These are phyloP conservation scores for Paspalum vaginatum DNA, from an alignment of 176 grass and related monocot species.

Conservation along the genomic window DNA sequence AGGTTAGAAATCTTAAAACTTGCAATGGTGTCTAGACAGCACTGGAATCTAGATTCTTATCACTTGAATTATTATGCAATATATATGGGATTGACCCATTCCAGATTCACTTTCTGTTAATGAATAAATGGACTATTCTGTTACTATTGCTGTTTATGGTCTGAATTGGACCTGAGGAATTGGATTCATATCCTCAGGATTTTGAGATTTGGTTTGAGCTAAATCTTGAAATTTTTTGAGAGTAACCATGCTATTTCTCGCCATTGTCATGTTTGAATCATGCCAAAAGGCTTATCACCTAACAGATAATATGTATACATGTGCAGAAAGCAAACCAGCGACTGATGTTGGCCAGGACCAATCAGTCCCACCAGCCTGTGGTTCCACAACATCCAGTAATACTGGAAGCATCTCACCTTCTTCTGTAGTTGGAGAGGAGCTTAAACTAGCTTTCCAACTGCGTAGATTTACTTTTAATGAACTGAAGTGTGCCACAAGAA, in stretches of 20 bases:
- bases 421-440: slow-evolving; percentile 84
- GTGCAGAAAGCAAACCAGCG: slow-evolving; percentile 69
- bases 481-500: slow-evolving; percentile 93
- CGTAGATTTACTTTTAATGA: slow-evolving; percentile 93
- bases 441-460: slow-evolving; percentile 88
- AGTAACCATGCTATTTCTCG: neutral
- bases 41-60: slow-evolving; percentile 12
- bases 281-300: slow-evolving; percentile 33
- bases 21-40: neutral
- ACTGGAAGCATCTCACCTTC: slow-evolving; percentile 78
- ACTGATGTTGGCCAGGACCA: slow-evolving; percentile 64
- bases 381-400: slow-evolving; percentile 84
- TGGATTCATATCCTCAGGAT: neutral
- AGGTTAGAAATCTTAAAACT: slow-evolving; percentile 20
- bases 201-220: neutral
- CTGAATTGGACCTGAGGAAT: no score
- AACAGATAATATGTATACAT: slow-evolving; percentile 21
- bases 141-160: neutral
- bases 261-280: slow-evolving; percentile 29
- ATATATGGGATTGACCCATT: neutral
- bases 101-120: slow-evolving; percentile 21
- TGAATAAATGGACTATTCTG: neutral
- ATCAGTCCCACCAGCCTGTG: slow-evolving; percentile 61
- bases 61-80: neutral
- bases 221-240: neutral